Evolutionary conservation across 2,329 filamentous ascomycete species (phyloP).

Genomic region (Aspergillus neotritici): DNA sequence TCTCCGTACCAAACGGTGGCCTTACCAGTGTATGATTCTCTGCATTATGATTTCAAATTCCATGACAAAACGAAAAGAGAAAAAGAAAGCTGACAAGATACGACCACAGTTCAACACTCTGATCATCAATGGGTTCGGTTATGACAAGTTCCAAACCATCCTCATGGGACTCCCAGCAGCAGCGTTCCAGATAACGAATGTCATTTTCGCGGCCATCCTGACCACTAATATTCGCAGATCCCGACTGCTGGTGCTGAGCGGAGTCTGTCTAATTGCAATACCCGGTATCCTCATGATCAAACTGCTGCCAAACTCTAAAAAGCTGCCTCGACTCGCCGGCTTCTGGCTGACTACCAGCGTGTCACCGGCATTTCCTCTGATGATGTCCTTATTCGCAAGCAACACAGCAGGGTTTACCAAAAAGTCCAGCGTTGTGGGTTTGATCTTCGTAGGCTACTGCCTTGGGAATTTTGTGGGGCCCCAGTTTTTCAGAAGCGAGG

Average conservation of each 20-base stretch:
- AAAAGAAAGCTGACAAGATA: too few relatives aligned
- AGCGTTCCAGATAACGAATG: constrained; percentile 15
- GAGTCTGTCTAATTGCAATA: constrained; percentile 14
- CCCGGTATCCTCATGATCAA: constrained; percentile 19
- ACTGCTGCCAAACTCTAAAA: constrained; percentile 10
- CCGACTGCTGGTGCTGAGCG: constrained; percentile 10
- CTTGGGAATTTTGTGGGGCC: constrained; percentile 15
- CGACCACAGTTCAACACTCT: constrained; percentile 13
- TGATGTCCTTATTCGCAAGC: constrained; percentile 11
- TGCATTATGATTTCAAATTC: too few relatives aligned
- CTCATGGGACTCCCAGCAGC: constrained; percentile 17
- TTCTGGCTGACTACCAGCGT: constrained; percentile 16
- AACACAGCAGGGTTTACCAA: constrained; percentile 17
- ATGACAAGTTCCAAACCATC: constrained; percentile 18
- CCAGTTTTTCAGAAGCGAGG: constrained; percentile 11
- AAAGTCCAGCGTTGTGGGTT: constrained; percentile 11
- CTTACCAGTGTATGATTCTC: constrained; percentile 12
- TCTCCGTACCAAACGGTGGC: constrained; percentile 14
- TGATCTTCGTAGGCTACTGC: constrained; percentile 15
- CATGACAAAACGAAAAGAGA: too few relatives aligned
- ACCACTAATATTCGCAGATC: constrained; percentile 15
- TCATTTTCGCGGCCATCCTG: constrained; percentile 14
- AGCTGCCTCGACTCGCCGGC: constrained; percentile 15
- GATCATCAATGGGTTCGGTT: constrained; percentile 20
- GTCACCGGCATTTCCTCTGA: constrained; percentile 16